Base-by-base conservation (phyloP, 805 yeast genomes). In the Schwanniomyces polymorphus region DNA sequence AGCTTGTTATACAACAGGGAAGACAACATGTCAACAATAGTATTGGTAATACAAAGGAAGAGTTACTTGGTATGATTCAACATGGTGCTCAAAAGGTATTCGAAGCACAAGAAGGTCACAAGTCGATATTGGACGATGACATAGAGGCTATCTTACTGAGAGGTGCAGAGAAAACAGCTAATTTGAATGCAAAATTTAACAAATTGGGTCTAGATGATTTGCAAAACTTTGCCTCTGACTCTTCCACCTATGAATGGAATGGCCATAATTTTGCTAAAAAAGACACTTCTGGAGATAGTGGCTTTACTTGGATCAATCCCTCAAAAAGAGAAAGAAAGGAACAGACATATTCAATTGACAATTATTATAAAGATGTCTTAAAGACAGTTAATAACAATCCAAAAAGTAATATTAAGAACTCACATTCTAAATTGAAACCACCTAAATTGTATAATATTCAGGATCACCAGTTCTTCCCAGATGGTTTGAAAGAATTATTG, bases 191-290 rank as follows among this genome's bases (percentile, higher is more conserved):
- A 12, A 89, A 89, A 63, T 94, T 86, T 65, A 85, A 90, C 46
- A 80, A 87, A 42, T 76, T 94, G 28, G 98, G 98, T 8, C 72
- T 94, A 26, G 98, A 94, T 64, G 99, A 94, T 61, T 74, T 94
- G 43, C 97, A 92, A 62, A 89, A 88, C 61, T 91, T 91, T 59
- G 86, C 94, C 9, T 86, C 90, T 7, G 96, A 90, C 54, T 85
- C 86, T 21, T 85, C 91, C 0, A 94, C 97, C 0, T 92, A 92
- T 65, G 97, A 91, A 66, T 92, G 99, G 99, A 91, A 94, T 60
- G 99, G 99, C 14, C 79, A 85, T 56, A 85, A 87, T 57, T 86
- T 85, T 63, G 91, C 92, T 50, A 81, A 82, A 56, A 72, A 67
- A 48, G 72, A 67, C 16, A 56, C 51, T 29, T 68, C 70, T n/a